Base-by-base conservation (phyloP, 169 alveolate species). In the Plasmodium relictum region DNA sequence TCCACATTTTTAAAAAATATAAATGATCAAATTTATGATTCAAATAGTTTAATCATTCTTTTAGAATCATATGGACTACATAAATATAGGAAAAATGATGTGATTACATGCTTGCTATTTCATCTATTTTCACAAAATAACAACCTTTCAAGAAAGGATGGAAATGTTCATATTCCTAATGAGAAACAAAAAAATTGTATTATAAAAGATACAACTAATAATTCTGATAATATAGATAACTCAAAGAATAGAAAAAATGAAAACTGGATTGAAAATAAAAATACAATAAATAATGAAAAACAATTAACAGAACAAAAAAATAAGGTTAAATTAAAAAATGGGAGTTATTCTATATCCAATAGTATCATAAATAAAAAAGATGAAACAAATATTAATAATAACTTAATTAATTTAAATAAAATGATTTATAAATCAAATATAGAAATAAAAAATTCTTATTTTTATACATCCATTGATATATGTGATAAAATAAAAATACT, bases 21-120 rank as follows among this genome's bases (percentile, higher is more conserved):
- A 20, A 65, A 56, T 6, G 44, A 78, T 44, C 54, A 58, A 16
- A 0, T n/a, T 14, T 78, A 65, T 50, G 70, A 78, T 78, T 54
- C 44, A 16, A 48, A 54, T 16, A 39, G 65, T 16, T 44, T 78
- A 9, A 65, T 69, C 1, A 78, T 42, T 0, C 69, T 78, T 16
- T 63, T 78, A 50, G 71, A 78, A 18, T 62, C 89, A 14, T 78
- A 78, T 78, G 74, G 78, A 3, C 24, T 63, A 14, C 89, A 78
- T 56, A 78, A 78, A 48, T 78, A 78, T 22, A 78, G 89, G 22
- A 24, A 78, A 14, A 10, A 16, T 52, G 22, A 6, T 54, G 5
- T 78, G 16, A 78, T 78, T 48, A 24, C 44, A 8, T n/a, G 20
- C 14, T 22, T 78, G 14, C 42, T 78, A 31, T 41, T 26, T 9